Base-by-base conservation (phyloP, 129 eudicot species). In the Ambrosia trifida region DNA sequence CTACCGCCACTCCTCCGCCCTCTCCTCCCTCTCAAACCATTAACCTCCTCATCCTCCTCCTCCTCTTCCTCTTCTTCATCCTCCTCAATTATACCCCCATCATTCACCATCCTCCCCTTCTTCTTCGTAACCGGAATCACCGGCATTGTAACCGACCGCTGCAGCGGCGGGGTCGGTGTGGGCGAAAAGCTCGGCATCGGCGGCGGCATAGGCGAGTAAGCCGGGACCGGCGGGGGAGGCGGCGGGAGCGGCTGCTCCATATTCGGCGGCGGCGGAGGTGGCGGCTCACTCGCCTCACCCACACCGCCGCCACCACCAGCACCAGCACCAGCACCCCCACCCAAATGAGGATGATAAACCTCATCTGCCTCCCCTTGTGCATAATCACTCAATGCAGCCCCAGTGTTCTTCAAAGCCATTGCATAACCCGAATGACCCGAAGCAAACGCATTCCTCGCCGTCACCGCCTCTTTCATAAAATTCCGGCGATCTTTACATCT, bases 401-500 rank as follows among this genome's bases (percentile, higher is more conserved):
- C 98, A 2, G 96, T 88, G 67, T 89, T 86, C 38, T 87, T 89
- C 20, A 94, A 74, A n/a, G 97, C 81, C 14, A 94, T 64, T 0
- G 95, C 87, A 43, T 89, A 94, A 11, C 89, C 93, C 0, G 96
- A 87, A 17, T 94, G 97, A 3, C 89, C 97, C 35, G 94, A 86
- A 14, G 98, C 89, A 11, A 89, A 94, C 2, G 90, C 88, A 66
- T 85, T 94, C 41, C 98, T 73, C 2, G 87, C 89, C 18, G 80
- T 62, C 30, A 94, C 93, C 2, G 96, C 98, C 24, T 89, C 95
- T 53, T 90, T 94, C 98, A 94, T 94, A 9, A 83, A 79, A 75
- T 87, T 87, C 56, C 89, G 81, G 72, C 96, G 82, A n/a, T 94
- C 98, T 69, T 94, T 94, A 51, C 98, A 94, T 56, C 98, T 79